These are phyloP conservation scores for Limnanthes douglasii DNA, from an alignment of 345 rosid species.

Conservation along the genomic window DNA sequence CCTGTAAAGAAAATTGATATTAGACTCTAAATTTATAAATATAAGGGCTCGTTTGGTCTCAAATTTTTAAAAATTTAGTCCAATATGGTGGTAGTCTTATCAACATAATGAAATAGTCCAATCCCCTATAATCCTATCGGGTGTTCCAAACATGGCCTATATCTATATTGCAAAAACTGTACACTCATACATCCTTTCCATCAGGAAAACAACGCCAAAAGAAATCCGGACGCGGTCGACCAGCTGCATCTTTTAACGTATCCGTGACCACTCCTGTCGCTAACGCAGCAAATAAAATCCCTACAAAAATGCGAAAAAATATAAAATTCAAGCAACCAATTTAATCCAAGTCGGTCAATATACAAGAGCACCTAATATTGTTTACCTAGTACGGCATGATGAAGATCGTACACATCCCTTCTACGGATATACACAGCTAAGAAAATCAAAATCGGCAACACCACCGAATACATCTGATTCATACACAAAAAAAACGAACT, in stretches of 20 bases:
- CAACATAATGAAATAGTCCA: background rate
- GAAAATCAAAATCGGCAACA: slow-evolving; percentile 36
- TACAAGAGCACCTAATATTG: slow-evolving; percentile 6
- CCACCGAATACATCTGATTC: slow-evolving; percentile 27
- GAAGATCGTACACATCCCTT: slow-evolving; percentile 58
- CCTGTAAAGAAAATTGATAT: slow-evolving; percentile 23
- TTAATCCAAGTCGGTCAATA: no score
- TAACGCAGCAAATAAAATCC: slow-evolving; percentile 34
- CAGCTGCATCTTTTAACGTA: slow-evolving; percentile 41
- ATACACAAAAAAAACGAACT: slow-evolving; percentile 3
- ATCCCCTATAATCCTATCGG: background rate
- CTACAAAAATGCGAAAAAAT: slow-evolving; percentile 18
- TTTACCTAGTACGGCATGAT: slow-evolving; percentile 52
- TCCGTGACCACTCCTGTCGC: slow-evolving; percentile 42
- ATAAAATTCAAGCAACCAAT: background rate
- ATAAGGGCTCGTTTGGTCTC: no score
- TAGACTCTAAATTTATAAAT: no score
- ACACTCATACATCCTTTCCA: slow-evolving; percentile 38
- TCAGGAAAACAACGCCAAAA: slow-evolving; percentile 74
- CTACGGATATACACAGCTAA: slow-evolving; percentile 22
- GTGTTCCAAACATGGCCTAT: no score
- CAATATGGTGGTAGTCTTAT: no score
- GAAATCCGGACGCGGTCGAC: slow-evolving; percentile 60
- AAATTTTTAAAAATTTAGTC: no score
- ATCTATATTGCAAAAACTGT: no score